phyloP scores from a whole-genome alignment of 2,329 filamentous ascomycete species.

The Paraphoma sp. region DNA sequence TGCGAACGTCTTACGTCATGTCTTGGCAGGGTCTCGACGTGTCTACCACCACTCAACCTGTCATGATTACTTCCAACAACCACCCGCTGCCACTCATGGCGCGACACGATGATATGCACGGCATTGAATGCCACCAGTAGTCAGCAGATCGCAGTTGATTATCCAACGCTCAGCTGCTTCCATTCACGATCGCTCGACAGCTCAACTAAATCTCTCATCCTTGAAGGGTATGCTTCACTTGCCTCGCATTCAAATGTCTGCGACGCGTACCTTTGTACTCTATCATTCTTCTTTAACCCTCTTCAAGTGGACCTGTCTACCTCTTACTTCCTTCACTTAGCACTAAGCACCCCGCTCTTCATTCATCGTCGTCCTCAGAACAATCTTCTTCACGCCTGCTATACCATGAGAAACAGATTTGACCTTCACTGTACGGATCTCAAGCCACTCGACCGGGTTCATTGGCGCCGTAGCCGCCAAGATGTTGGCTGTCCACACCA shows the following conservation, averaged over 20 bases:
- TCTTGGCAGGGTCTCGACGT: neutral
- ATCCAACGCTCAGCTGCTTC: too few relatives aligned
- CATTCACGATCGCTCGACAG: too few relatives aligned
- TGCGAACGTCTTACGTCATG: neutral
- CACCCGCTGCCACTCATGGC: neutral
- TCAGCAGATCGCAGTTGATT: too few relatives aligned
- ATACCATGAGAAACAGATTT: neutral
- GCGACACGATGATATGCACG: neutral
- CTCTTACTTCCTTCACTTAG: too few relatives aligned
- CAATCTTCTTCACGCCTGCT: neutral
- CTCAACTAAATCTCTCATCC: too few relatives aligned
- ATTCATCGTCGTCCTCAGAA: neutral
- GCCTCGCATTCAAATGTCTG: too few relatives aligned
- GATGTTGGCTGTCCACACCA: constrained; percentile 6
- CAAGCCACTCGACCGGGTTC: neutral
- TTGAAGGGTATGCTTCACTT: too few relatives aligned
- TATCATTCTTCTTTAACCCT: too few relatives aligned
- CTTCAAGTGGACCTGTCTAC: too few relatives aligned
- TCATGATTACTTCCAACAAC: neutral
- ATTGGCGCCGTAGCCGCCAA: neutral
- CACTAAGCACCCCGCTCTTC: too few relatives aligned
- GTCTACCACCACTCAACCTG: neutral
- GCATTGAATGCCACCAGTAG: too few relatives aligned
- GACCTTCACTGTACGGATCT: neutral
- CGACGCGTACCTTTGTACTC: too few relatives aligned